phyloP scores from a whole-genome alignment of 345 rosid genomes.

The Eucalyptus polybractea region DNA sequence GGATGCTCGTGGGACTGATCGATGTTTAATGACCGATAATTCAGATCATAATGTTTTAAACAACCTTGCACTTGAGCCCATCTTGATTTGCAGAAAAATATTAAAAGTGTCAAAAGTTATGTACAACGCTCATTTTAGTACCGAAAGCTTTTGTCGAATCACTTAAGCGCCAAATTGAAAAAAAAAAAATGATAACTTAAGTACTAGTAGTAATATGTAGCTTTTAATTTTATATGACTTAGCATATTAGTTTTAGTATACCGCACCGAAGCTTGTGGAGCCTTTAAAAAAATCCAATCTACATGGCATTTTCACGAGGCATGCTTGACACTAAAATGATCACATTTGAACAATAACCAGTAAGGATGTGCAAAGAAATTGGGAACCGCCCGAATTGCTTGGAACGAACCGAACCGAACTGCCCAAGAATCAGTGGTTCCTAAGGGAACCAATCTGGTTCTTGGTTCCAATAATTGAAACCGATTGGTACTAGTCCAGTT shows the following conservation, averaged over 20 bases:
- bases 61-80: not conserved
- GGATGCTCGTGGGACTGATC: not conserved
- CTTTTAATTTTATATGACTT: no score
- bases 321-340: no score
- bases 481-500: rapidly evolving
- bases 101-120: no score
- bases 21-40: not conserved
- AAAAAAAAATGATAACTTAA: no score
- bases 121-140: rapidly evolving
- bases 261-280: no score
- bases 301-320: no score
- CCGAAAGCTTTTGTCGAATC: rapidly evolving
- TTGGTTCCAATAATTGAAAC: no score
- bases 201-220: no score
- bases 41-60: not conserved
- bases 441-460: rapidly evolving
- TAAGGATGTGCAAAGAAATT: no score
- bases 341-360: no score
- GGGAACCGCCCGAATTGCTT: rapidly evolving
- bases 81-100: not conserved
- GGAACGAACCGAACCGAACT: rapidly evolving
- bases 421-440: rapidly evolving
- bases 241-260: no score
- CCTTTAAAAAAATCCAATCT: no score
- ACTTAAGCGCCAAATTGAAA: rapidly evolving